These are phyloP conservation scores for Phlegmacium glaucopus DNA, from an alignment of 768 basidiomycete genomes.

Conservation along the genomic window DNA sequence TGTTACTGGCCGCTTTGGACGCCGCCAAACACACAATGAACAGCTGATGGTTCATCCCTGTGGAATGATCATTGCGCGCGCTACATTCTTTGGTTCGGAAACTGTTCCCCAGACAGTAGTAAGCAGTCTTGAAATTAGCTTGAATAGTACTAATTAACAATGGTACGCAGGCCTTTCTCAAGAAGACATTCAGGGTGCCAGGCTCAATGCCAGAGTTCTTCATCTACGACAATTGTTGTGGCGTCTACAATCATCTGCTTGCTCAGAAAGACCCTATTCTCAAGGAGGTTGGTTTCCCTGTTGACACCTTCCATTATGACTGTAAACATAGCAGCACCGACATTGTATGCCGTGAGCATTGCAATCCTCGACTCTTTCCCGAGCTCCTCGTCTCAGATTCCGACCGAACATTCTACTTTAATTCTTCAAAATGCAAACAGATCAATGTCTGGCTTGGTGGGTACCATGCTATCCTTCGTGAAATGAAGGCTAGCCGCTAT, in stretches of 20 bases:
- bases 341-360: conserved; percentile 18
- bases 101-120: conserved; percentile 18
- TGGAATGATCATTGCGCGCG: conserved; percentile 23
- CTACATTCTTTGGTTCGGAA: conserved; percentile 27
- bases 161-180: conserved; percentile 12
- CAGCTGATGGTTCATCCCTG: conserved; percentile 22
- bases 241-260: conserved; percentile 10
- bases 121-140: conserved; percentile 4
- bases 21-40: conserved; percentile 28
- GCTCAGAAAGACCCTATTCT: conserved; percentile 14
- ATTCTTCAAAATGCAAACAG: conserved; percentile 33
- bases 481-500: conserved; percentile 25
- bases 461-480: conserved; percentile 24
- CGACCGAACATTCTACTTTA: conserved; percentile 25
- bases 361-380: conserved; percentile 20
- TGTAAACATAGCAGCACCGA: conserved; percentile 24
- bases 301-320: conserved; percentile 26
- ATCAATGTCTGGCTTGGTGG: conserved; percentile 30
- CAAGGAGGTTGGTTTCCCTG: conserved; percentile 12
- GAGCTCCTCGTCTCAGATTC: conserved; percentile 13
- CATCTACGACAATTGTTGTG: conserved; percentile 24
- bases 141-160: not conserved
- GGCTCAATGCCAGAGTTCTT: conserved; percentile 17
- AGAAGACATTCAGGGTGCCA: conserved; percentile 15
- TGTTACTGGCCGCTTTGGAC: conserved; percentile 22